phyloP scores from a whole-genome alignment of 306 rosid species.

The Oxytropis ochrocephala region DNA sequence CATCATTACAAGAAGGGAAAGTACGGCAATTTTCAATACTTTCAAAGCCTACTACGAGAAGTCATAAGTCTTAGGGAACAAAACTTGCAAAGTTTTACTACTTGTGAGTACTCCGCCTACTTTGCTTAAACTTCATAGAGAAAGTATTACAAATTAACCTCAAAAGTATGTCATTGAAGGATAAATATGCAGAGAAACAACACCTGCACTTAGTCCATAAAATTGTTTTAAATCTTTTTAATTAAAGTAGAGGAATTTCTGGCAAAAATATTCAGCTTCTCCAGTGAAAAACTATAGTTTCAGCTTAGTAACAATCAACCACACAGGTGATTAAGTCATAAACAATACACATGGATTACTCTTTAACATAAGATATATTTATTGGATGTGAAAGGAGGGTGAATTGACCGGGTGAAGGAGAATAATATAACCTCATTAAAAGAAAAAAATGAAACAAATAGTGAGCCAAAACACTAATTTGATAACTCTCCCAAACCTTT shows the following conservation, averaged over 20 bases:
- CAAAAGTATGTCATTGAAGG: neutral
- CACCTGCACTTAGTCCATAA: neutral
- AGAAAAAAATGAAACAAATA: neutral
- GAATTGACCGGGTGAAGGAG: neutral
- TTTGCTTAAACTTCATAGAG: neutral
- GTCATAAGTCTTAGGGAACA: neutral
- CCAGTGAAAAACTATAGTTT: neutral
- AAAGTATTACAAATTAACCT: neutral
- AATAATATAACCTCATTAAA: neutral
- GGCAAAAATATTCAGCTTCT: neutral
- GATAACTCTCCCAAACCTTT: neutral
- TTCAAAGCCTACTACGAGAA: neutral
- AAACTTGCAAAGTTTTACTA: neutral
- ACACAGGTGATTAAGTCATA: neutral
- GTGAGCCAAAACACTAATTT: neutral
- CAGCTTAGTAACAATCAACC: neutral
- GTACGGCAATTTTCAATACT: neutral
- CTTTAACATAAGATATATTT: neutral
- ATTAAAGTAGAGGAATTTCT: neutral
- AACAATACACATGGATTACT: neutral
- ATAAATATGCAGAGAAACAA: neutral
- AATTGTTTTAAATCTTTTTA: neutral
- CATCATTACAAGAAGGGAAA: constrained; percentile 15
- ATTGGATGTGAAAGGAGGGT: neutral
- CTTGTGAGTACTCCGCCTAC: neutral